These are phyloP conservation scores for Leccinellum luteum DNA, from an alignment of 768 basidiomycete genomes.

Conservation along the genomic window DNA sequence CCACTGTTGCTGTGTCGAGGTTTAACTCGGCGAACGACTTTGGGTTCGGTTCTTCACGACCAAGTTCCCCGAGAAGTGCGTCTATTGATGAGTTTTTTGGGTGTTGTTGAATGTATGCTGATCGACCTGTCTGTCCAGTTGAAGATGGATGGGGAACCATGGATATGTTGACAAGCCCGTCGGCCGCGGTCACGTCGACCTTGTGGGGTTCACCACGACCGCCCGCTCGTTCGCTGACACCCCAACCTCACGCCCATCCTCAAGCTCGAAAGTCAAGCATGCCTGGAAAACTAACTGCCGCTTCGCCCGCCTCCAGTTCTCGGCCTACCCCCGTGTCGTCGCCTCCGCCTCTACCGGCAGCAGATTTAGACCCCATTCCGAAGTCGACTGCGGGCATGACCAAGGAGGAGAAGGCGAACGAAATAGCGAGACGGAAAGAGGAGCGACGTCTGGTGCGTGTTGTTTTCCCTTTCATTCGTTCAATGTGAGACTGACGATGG, in stretches of 20 bases:
- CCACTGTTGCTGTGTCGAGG: slow-evolving; percentile 29
- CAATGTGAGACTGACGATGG: neutral
- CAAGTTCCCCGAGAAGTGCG: slow-evolving; percentile 14
- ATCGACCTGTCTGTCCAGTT: neutral
- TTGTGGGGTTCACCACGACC: slow-evolving; percentile 21
- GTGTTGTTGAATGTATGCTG: neutral
- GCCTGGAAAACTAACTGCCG: neutral
- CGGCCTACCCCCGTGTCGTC: slow-evolving; percentile 29
- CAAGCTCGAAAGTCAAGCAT: slow-evolving; percentile 6
- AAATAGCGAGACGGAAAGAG: slow-evolving; percentile 88
- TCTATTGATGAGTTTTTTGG: neutral
- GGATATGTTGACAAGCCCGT: slow-evolving; percentile 3
- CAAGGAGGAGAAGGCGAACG: slow-evolving; percentile 92
- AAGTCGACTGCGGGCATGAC: slow-evolving; percentile 49
- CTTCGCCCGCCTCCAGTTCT: slow-evolving; percentile 17
- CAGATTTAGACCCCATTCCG: slow-evolving; percentile 11
- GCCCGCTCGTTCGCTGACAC: slow-evolving; percentile 17
- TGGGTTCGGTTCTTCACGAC: slow-evolving; percentile 22
- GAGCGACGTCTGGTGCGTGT: slow-evolving; percentile 79
- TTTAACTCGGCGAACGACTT: slow-evolving; percentile 23
- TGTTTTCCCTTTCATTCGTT: neutral
- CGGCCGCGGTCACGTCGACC: slow-evolving; percentile 2
- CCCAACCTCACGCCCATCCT: slow-evolving; percentile 13
- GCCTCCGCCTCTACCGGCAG: slow-evolving; percentile 3
- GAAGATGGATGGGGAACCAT: slow-evolving; percentile 25